Conservation (phyloP, 768 basidiomycete genomes). For the Kockovaella imperatae region DNA sequence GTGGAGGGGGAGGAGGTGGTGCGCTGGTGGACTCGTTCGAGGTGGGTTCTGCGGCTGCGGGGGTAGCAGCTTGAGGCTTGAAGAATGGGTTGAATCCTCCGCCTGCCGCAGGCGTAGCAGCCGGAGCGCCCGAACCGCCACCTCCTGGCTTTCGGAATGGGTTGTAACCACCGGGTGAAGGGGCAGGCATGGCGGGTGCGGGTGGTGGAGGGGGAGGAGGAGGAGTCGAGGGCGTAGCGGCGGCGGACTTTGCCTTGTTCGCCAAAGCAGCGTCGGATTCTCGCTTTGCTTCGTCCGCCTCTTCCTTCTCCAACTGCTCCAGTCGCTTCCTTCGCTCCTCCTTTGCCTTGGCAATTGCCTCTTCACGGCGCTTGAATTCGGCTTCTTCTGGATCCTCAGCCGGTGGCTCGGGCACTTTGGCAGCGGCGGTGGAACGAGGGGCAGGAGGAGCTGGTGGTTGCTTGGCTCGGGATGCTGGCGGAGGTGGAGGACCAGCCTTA, state of each 20-base stretch:
- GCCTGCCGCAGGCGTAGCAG: constrained; percentile 40
- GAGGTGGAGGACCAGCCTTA: constrained; percentile 47
- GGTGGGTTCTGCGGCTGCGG: constrained; percentile 46
- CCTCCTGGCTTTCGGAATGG: constrained; percentile 33
- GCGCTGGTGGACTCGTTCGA: constrained; percentile 15
- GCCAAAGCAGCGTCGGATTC: constrained; percentile 46
- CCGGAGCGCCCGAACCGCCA: constrained; percentile 25
- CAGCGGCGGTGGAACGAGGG: constrained; percentile 20
- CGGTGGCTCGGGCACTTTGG: constrained; percentile 11
- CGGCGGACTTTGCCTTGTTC: constrained; percentile 14
- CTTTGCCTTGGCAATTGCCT: constrained; percentile 60
- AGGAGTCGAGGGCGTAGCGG: constrained; percentile 9
- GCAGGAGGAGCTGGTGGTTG: constrained; percentile 17
- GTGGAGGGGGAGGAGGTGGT: constrained; percentile 28
- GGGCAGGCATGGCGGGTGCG: constrained; percentile 29
- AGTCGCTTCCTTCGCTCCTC: constrained; percentile 58
- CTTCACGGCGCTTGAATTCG: constrained; percentile 60
- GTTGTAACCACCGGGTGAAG: constrained; percentile 31
- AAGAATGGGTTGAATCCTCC: constrained; percentile 71
- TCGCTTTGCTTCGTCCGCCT: constrained; percentile 59
- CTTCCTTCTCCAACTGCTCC: constrained; percentile 56
- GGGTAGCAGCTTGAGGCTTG: constrained; percentile 43
- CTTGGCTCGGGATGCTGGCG: constrained; percentile 20
- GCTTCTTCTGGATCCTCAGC: constrained; percentile 71
- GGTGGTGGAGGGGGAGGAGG: constrained; percentile 45